Base-by-base conservation (phyloP, 192 early-diverging fungal species). In the Entrophospora sp. region DNA sequence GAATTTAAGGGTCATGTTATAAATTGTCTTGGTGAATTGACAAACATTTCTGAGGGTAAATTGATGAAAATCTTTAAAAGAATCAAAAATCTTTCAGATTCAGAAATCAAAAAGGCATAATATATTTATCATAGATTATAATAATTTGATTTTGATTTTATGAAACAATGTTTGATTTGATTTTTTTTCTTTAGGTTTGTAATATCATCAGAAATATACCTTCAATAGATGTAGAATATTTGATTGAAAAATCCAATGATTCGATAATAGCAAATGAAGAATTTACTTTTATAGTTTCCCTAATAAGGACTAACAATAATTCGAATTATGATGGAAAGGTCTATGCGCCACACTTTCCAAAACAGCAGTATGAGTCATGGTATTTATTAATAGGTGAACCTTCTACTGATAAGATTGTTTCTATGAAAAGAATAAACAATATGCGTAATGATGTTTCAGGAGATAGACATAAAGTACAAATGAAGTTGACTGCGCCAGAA, bases 301-400 rank as follows among this genome's bases (percentile, higher is more conserved):
- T 73, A 38, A 30, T 60, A 2, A 46, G 72, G 24, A 30, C 49
- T 24, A 30, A 51, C 5, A 64, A 59, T 6, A 20, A 48, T 22
- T 53, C 71, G 10, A 42, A 31, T 0, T 71, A 83, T 68, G 52
- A 71, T 22, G 85, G 85, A 2, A 83, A 83, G 18, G 84, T 93
- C n/a, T 77, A 89, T 63, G 81, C 91, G 18, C 92, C 93, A 18
- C 71, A 79, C 61, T 99, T 97, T 69, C 89, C 93, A 16, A 96
- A 97, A 69, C 76, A 83, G 6, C 94, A 97, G 71, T 89, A 87
- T 71, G 95, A 99, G 69, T 87, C 91, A 0, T 99, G 93, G 92
- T 99, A 91, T 90, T 64, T 91, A 4, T 79, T 95, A 7, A 72
- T 97, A 7, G 94, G 87, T 0, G 82, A 93, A 49, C 73, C 27